A percentile compares a stretch with the other conserved stretches of the same genome.
Evolutionary conservation across 2,329 filamentous ascomycete species (phyloP).

Genomic region (Chaetomium strumarium): DNA sequence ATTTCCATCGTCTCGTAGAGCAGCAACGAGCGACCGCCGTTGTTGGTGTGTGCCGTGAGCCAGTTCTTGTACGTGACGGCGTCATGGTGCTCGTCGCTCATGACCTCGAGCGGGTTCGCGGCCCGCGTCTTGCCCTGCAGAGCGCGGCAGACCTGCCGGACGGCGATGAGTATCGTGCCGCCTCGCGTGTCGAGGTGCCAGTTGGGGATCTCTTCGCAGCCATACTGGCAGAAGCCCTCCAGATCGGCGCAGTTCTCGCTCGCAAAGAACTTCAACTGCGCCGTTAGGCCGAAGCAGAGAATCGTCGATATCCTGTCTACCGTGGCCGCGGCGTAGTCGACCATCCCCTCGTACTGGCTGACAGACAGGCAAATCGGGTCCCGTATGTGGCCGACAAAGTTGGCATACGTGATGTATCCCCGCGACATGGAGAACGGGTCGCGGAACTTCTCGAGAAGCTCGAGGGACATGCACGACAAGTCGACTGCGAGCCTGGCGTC

Average conservation of each 20-base stretch:
- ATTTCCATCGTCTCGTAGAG: constrained; percentile 65
- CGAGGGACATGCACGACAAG: constrained; percentile 56
- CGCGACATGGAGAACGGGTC: constrained; percentile 62
- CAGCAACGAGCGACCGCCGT: constrained; percentile 58
- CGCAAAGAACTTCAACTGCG: constrained; percentile 62
- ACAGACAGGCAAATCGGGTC: constrained; percentile 54
- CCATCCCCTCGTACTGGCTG: constrained; percentile 55
- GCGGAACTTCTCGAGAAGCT: constrained; percentile 56
- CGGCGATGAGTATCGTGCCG: constrained; percentile 60
- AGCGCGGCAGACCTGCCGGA: constrained; percentile 61
- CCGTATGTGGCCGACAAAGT: constrained; percentile 66
- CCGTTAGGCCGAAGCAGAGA: constrained; percentile 62
- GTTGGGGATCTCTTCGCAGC: constrained; percentile 66
- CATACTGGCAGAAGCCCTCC: constrained; percentile 63
- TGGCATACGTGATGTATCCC: constrained; percentile 62
- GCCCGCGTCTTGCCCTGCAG: constrained; percentile 66
- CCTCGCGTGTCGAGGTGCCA: constrained; percentile 68
- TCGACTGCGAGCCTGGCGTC: constrained; percentile 64
- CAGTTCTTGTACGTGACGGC: constrained; percentile 54
- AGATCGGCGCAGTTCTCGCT: constrained; percentile 64
- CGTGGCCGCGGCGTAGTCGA: constrained; percentile 59
- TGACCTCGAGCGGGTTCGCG: constrained; percentile 46
- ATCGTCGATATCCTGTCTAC: constrained; percentile 69
- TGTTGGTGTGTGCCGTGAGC: constrained; percentile 45
- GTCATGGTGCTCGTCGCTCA: constrained; percentile 64